Evolutionary conservation across 2,329 filamentous ascomycete genomes (phyloP).

Genomic region (Talaromyces sp.): DNA sequence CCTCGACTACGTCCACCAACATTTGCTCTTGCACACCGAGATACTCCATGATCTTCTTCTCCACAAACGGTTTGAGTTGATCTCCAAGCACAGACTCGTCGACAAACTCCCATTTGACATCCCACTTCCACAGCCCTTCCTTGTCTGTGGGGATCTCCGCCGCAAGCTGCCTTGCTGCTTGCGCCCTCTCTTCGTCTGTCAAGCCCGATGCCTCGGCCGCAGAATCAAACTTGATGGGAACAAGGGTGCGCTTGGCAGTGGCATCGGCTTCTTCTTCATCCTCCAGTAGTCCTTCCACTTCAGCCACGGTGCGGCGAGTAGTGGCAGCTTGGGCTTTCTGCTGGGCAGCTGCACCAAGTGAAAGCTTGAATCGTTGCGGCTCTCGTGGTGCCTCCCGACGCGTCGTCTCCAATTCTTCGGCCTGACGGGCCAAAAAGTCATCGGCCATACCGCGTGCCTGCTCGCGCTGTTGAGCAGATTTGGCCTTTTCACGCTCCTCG

Average conservation of each 20-base stretch:
- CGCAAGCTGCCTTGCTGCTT: slow-evolving; percentile 74
- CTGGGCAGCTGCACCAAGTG: slow-evolving; percentile 72
- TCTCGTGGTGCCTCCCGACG: slow-evolving; percentile 39
- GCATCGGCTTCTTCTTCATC: slow-evolving; percentile 81
- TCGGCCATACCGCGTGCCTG: slow-evolving; percentile 80
- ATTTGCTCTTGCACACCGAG: slow-evolving; percentile 95
- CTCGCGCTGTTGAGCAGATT: slow-evolving; percentile 66
- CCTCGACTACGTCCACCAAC: slow-evolving; percentile 85
- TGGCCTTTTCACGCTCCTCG: slow-evolving; percentile 68
- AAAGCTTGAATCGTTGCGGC: slow-evolving; percentile 84
- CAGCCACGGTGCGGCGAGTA: slow-evolving; percentile 74
- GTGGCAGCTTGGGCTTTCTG: slow-evolving; percentile 60
- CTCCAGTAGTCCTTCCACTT: slow-evolving; percentile 89
- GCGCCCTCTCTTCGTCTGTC: slow-evolving; percentile 79
- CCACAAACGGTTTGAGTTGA: slow-evolving; percentile 88
- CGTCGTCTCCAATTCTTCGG: slow-evolving; percentile 59
- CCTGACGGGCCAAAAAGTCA: slow-evolving; percentile 80
- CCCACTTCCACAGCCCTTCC: slow-evolving; percentile 84
- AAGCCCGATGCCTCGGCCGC: slow-evolving; percentile 60
- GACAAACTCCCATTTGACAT: slow-evolving; percentile 86
- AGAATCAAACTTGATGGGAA: slow-evolving; percentile 77
- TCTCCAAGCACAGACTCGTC: slow-evolving; percentile 74
- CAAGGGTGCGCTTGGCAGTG: slow-evolving; percentile 65
- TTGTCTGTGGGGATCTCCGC: slow-evolving; percentile 85
- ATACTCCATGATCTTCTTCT: slow-evolving; percentile 97